Conservation (phyloP, 371 early-diverging fungal species). For the Rhizopus sp. region DNA sequence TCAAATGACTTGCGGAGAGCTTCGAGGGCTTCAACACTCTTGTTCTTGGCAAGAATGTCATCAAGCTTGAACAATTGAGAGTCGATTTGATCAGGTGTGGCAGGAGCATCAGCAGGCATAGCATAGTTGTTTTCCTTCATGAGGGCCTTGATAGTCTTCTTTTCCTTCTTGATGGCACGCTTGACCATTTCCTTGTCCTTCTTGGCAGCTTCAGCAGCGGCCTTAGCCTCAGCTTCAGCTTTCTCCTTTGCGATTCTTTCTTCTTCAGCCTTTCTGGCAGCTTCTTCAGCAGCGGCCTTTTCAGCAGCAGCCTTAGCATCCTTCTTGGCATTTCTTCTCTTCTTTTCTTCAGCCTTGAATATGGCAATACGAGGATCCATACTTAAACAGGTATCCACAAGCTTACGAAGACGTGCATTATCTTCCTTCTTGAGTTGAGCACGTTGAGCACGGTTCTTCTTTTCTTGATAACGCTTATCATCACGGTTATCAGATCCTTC, state of each 20-base stretch:
- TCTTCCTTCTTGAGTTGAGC: conserved; percentile 96
- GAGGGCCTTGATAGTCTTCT: conserved; percentile 85
- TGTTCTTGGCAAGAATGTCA: conserved; percentile 69
- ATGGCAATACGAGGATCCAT: conserved; percentile 89
- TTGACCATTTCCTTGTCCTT: conserved; percentile 75
- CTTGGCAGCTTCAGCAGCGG: conserved; percentile 63
- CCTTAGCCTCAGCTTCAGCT: conserved; percentile 70
- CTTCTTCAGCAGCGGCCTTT: conserved; percentile 70
- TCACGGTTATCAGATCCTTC: conserved; percentile 89
- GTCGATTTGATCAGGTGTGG: conserved; percentile 62
- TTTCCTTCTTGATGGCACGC: conserved; percentile 87
- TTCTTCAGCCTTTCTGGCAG: conserved; percentile 54
- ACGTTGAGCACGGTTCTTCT: conserved; percentile 94
- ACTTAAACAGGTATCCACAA: conserved; percentile 84
- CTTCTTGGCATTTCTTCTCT: conserved; percentile 88
- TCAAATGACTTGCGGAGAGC: conserved; percentile 58
- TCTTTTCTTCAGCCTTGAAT: conserved; percentile 91
- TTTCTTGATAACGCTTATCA: conserved; percentile 93
- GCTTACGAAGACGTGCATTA: conserved; percentile 81
- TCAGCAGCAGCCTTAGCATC: conserved; percentile 80
- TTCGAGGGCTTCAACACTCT: conserved; percentile 58
- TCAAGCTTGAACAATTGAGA: conserved; percentile 69
- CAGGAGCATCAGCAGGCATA: conserved; percentile 55
- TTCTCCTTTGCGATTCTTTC: conserved; percentile 49
- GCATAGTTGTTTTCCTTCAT: conserved; percentile 83